Conservation (phyloP, 371 early-diverging fungal species). For the Blastocladiella emersonii region DNA sequence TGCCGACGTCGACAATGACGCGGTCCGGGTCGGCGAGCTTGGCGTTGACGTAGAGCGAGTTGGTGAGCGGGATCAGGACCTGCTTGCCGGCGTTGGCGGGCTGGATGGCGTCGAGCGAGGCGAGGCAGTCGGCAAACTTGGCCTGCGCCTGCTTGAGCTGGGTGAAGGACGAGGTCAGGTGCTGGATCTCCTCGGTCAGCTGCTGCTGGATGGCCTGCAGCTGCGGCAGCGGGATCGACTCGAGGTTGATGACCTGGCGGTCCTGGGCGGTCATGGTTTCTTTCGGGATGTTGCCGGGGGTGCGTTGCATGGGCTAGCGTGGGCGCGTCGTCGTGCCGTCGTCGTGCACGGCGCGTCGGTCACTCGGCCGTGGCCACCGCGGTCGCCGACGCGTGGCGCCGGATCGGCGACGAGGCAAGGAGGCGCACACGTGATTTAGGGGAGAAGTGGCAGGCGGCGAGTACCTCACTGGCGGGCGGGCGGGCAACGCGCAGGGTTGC, state of each 20-base stretch:
- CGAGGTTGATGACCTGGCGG: slow-evolving; percentile 42
- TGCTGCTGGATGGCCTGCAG: slow-evolving; percentile 69
- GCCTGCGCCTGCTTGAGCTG: slow-evolving; percentile 76
- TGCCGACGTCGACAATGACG: slow-evolving; percentile 89
- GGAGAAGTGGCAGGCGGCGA: too few species aligned
- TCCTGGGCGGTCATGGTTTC: background rate
- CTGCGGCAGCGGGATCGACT: slow-evolving; percentile 66
- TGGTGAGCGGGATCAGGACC: slow-evolving; percentile 61
- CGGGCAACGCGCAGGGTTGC: too few species aligned
- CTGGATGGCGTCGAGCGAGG: slow-evolving; percentile 31
- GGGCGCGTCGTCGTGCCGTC: too few species aligned
- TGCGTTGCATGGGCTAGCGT: too few species aligned
- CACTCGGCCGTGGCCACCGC: too few species aligned
- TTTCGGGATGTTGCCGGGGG: background rate
- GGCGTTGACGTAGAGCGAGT: slow-evolving; percentile 77
- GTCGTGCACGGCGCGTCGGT: too few species aligned
- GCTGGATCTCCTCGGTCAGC: slow-evolving; percentile 64
- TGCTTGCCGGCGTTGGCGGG: slow-evolving; percentile 17
- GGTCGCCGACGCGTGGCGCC: too few species aligned
- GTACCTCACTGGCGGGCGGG: too few species aligned
- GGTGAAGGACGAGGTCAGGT: slow-evolving; percentile 64
- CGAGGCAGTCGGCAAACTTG: slow-evolving; percentile 68
- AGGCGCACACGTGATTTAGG: too few species aligned
- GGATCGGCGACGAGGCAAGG: too few species aligned
- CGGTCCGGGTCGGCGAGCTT: slow-evolving; percentile 60